A percentile compares a stretch with the other conserved stretches of the same genome.
Conservation (phyloP, 148 eudicot genomes). For the Vaccinium corymbosum region DNA sequence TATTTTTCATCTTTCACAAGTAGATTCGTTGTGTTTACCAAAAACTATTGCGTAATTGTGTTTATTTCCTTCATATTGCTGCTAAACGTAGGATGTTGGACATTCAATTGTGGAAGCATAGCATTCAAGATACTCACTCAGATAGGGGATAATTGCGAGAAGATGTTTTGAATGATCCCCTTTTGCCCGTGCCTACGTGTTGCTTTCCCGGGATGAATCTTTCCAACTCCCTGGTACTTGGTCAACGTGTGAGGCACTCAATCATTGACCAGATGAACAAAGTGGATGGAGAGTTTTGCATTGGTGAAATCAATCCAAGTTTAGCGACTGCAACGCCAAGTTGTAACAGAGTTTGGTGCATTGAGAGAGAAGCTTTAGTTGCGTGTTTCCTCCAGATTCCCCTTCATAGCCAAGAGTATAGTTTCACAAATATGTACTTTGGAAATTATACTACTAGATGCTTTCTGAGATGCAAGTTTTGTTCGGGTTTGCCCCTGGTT, state of each 20-base stretch:
- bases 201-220: conserved; percentile 47
- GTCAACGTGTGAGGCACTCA: conserved; percentile 16
- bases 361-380: too few relatives aligned
- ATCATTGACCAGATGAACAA: too few relatives aligned
- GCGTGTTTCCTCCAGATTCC: too few relatives aligned
- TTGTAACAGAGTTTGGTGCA: too few relatives aligned
- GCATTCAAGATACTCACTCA: conserved; percentile 70
- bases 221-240: conserved; percentile 35
- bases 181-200: conserved; percentile 52
- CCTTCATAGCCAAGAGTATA: too few relatives aligned
- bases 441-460: too few relatives aligned
- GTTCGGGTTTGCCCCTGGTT: too few relatives aligned
- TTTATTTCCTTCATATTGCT: conserved; percentile 3
- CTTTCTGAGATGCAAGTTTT: too few relatives aligned
- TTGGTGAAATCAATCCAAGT: too few relatives aligned
- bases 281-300: too few relatives aligned
- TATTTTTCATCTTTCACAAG: background rate
- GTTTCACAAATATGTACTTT: too few relatives aligned
- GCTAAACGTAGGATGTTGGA: background rate
- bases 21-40: background rate
- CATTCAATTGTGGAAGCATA: conserved; percentile 88
- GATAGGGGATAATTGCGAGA: conserved; percentile 73
- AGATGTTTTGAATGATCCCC: conserved; percentile 73
- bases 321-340: too few relatives aligned
- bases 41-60: background rate